Conservation (phyloP, 108 stramenopile genomes). For the Bacterosira constricta region DNA sequence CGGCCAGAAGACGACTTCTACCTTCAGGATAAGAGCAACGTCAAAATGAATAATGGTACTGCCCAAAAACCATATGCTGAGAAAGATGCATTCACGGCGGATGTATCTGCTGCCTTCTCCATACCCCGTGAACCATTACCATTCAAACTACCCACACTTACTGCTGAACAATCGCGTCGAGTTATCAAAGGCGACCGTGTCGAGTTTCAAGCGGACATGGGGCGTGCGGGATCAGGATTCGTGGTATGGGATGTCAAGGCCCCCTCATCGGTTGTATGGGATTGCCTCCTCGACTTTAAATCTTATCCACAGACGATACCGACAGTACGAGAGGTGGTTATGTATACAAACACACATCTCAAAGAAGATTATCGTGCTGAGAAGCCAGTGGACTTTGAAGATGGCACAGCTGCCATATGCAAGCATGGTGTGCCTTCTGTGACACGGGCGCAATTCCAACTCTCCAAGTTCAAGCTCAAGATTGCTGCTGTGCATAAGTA, state of each 20-base stretch:
- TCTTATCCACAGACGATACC: slow-evolving; percentile 82
- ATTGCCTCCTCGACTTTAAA: slow-evolving; percentile 86
- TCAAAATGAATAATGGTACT: background rate
- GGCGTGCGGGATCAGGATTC: slow-evolving; percentile 83
- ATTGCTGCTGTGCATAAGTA: slow-evolving; percentile 90
- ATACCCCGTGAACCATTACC: slow-evolving; percentile 57
- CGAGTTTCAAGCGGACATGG: slow-evolving; percentile 86
- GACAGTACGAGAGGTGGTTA: slow-evolving; percentile 77
- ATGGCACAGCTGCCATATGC: slow-evolving; percentile 63
- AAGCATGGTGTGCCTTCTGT: slow-evolving; percentile 81
- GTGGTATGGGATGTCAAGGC: slow-evolving; percentile 85
- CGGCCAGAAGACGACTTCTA: slow-evolving; percentile 28
- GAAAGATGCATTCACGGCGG: slow-evolving; percentile 54
- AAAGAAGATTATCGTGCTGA: slow-evolving; percentile 68
- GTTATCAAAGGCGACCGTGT: slow-evolving; percentile 69
- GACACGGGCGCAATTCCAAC: slow-evolving; percentile 75
- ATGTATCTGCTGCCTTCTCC: slow-evolving; percentile 56
- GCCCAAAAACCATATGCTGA: slow-evolving; percentile 28
- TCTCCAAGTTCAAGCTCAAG: slow-evolving; percentile 84
- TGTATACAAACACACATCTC: slow-evolving; percentile 81
- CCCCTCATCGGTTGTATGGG: slow-evolving; percentile 83
- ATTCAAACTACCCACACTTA: slow-evolving; percentile 70
- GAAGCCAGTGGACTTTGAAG: slow-evolving; percentile 63
- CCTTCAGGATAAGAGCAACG: background rate
- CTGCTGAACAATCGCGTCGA: slow-evolving; percentile 48